These are phyloP conservation scores for Starmera caribaea DNA, from an alignment of 805 yeast species.

Conservation along the genomic window DNA sequence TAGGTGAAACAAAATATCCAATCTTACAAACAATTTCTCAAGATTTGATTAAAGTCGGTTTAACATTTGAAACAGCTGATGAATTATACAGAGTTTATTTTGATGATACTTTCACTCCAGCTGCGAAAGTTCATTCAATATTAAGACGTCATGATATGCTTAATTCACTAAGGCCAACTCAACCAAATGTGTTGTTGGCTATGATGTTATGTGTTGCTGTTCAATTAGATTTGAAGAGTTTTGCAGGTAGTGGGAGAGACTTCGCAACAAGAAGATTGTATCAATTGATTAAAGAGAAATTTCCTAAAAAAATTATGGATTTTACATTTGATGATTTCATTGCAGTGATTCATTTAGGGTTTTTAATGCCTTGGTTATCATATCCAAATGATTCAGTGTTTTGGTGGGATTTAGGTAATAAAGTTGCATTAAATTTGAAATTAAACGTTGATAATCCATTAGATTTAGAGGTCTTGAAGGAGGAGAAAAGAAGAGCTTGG, in stretches of 20 bases:
- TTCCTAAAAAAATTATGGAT: conserved; percentile 3
- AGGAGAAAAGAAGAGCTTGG: conserved; percentile 31
- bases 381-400: conserved; percentile 14
- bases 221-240: conserved; percentile 14
- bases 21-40: conserved; percentile 3
- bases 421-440: conserved; percentile 3
- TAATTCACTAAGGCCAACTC: conserved; percentile 8
- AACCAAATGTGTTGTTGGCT: conserved; percentile 10
- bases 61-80: conserved; percentile 14
- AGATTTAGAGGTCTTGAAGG: conserved; percentile 20
- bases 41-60: conserved; percentile 8
- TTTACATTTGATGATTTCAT: conserved; percentile 15
- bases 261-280: conserved; percentile 10
- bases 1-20: conserved; percentile 9
- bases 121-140: conserved; percentile 14
- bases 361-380: conserved; percentile 17
- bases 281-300: conserved; percentile 8
- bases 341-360: conserved; percentile 12
- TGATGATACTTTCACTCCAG: conserved; percentile 8
- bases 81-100: conserved; percentile 14
- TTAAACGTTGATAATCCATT: conserved; percentile 4
- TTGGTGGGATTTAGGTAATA: conserved; percentile 16
- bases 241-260: conserved; percentile 14
- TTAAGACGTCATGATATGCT: conserved; percentile 13
- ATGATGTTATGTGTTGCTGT: conserved; percentile 10